Evolutionary conservation across 2,329 filamentous ascomycete genomes (phyloP).

Genomic region (Neonectria faginata): DNA sequence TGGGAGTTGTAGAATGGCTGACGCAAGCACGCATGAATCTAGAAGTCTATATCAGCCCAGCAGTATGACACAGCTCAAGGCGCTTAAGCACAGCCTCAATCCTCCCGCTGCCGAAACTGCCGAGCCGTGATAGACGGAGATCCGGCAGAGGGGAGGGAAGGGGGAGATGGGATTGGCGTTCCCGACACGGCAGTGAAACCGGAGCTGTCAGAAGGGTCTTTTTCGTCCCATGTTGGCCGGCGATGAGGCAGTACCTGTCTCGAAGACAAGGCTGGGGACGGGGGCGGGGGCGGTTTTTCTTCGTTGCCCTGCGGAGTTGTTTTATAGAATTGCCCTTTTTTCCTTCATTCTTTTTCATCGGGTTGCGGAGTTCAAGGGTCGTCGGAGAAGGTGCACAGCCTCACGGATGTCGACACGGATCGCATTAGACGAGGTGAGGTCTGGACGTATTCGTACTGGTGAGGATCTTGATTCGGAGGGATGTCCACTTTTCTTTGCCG

Average conservation of each 20-base stretch:
- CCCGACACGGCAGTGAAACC: slow-evolving; percentile 27
- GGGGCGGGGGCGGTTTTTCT: no score
- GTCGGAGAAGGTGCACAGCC: slow-evolving; percentile 11
- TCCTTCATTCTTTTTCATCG: background rate
- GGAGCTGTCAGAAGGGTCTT: slow-evolving; percentile 16
- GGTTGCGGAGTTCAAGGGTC: background rate
- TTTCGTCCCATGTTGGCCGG: slow-evolving; percentile 8
- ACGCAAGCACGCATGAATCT: background rate
- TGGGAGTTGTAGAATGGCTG: background rate
- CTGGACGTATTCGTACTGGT: slow-evolving; percentile 18
- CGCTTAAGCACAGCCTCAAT: slow-evolving; percentile 10
- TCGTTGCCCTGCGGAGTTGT: background rate
- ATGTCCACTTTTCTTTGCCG: background rate
- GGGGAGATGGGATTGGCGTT: background rate
- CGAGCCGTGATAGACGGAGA: slow-evolving; percentile 11
- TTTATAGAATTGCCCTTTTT: background rate
- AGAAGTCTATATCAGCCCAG: background rate
- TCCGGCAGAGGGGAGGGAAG: background rate
- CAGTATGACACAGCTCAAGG: background rate
- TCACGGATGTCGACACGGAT: slow-evolving; percentile 4
- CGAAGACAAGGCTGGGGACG: background rate
- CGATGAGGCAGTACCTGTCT: slow-evolving; percentile 15
- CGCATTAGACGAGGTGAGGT: background rate
- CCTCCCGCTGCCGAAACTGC: slow-evolving; percentile 16
- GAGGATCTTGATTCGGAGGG: background rate